These are phyloP conservation scores for Ascoidea rubescens DNA, from an alignment of 805 yeast species.

Conservation along the genomic window DNA sequence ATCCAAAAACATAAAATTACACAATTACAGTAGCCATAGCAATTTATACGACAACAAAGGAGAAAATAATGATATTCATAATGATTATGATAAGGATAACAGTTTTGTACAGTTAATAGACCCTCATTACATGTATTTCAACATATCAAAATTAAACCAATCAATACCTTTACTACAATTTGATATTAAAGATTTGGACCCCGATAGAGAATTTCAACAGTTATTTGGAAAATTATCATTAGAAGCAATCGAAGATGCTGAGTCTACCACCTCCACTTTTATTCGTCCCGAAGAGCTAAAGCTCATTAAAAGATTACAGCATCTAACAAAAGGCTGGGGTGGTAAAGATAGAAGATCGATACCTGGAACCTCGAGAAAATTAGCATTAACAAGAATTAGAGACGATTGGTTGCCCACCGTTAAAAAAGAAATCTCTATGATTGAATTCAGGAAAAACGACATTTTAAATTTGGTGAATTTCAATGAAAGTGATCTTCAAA, in stretches of 20 bases:
- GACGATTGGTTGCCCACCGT: conserved; percentile 73
- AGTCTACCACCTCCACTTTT: conserved; percentile 56
- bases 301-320: conserved; percentile 39
- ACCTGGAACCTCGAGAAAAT: conserved; percentile 62
- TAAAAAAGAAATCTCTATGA: conserved; percentile 47
- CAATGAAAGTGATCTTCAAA: conserved; percentile 15
- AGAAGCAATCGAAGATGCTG: conserved; percentile 62
- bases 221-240: conserved; percentile 60
- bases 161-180: conserved; percentile 29
- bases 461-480: conserved; percentile 21
- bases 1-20: conserved; percentile 15
- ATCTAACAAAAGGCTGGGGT: conserved; percentile 69
- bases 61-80: conserved; percentile 12
- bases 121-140: conserved; percentile 23
- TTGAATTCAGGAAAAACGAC: conserved; percentile 29
- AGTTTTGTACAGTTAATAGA: conserved; percentile 35
- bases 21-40: conserved; percentile 10
- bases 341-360: conserved; percentile 61
- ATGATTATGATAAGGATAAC: conserved; percentile 32
- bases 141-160: conserved; percentile 27
- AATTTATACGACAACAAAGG: conserved; percentile 10
- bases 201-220: conserved; percentile 58
- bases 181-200: conserved; percentile 44
- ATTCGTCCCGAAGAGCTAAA: conserved; percentile 54
- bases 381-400: conserved; percentile 55